Base-by-base conservation (phyloP, 108 stramenopile genomes). In the Aureococcus anophagefferens region DNA sequence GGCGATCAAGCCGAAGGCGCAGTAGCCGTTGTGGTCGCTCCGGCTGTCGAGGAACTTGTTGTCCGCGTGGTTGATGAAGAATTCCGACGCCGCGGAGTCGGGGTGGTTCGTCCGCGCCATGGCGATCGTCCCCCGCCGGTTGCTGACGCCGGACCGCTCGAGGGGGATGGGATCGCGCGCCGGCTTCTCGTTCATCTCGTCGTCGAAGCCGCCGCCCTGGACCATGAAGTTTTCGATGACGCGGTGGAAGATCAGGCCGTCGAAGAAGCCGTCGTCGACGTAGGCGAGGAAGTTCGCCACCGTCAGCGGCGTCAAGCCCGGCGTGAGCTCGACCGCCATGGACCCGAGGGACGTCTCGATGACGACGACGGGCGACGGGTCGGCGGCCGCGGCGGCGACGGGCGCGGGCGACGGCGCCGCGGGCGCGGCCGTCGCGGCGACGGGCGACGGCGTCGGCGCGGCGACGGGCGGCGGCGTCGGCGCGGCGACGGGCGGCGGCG, bases 51-150 rank as follows among this genome's bases (percentile, higher is more conserved):
- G 74, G 76, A 89, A 87, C 35, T 46, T 67, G 74, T 89, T 89
- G 83, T 89, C 72, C 63, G 68, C 80, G 44, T 85, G 83, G 65
- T 87, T 89, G 81, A 89, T 83, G 74, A 89, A 89, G 76, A 89
- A 87, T 64, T 87, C 86, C 46, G 82, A 82, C 0, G 81, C 82
- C 5, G 40, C 40, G 9, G 40, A 44, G 40, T 44, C 40, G 40
- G 40, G 40, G 9, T 44, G 40, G 13, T 44, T 44, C 40, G 40
- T 44, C 68, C 68, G 68, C 31, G 74, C 74, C 74, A 75, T 75
- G 74, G 74, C 67, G 28, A 75, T 5, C 36, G 74, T 75, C 30
- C 68, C 69, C n/a, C 25, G 31, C 68, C 4, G 5, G 63, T 75
- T 75, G 18, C 37, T 45, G 5, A 44, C 5, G 9, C 9, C 5